A percentile compares a stretch with the other conserved stretches of the same genome.
phyloP scores from a whole-genome alignment of 176 grass and related monocot species.

The Musa acuminata region DNA sequence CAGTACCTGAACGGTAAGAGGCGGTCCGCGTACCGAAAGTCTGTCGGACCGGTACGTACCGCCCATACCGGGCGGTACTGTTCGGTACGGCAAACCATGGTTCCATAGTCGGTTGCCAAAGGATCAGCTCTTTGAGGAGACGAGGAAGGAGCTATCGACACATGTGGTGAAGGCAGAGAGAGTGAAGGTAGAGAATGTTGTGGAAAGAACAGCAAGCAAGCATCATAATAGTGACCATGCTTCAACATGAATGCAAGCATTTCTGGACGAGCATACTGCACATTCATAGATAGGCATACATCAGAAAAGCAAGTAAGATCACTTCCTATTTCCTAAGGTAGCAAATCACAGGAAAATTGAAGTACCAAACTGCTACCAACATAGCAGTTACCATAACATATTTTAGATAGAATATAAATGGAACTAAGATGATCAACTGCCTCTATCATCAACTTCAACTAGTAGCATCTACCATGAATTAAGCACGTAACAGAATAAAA shows the following conservation, averaged over 20 bases:
- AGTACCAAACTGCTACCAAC: too few relatives aligned
- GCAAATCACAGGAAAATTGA: not conserved
- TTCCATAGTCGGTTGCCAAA: constrained; percentile 86
- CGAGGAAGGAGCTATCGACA: constrained; percentile 33
- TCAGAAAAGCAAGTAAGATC: not conserved
- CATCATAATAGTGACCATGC: constrained; percentile 81
- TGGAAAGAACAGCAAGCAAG: constrained; percentile 78
- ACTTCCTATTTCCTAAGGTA: not conserved
- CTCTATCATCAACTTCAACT: too few relatives aligned
- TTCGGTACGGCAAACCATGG: too few relatives aligned
- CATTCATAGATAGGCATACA: not conserved
- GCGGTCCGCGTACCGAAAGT: too few relatives aligned
- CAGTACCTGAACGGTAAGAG: too few relatives aligned
- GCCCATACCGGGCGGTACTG: too few relatives aligned
- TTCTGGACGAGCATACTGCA: constrained; percentile 73
- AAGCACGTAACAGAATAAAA: too few relatives aligned
- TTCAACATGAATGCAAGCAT: constrained; percentile 90
- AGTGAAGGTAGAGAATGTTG: constrained; percentile 24
- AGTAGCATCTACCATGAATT: too few relatives aligned
- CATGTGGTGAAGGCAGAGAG: constrained; percentile 33
- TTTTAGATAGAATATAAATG: too few relatives aligned
- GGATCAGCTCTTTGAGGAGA: constrained; percentile 57
- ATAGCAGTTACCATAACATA: too few relatives aligned
- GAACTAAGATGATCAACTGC: too few relatives aligned
- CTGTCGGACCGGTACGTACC: too few relatives aligned